These are phyloP conservation scores for Polyporus arcularius DNA, from an alignment of 768 basidiomycete genomes.

Conservation along the genomic window DNA sequence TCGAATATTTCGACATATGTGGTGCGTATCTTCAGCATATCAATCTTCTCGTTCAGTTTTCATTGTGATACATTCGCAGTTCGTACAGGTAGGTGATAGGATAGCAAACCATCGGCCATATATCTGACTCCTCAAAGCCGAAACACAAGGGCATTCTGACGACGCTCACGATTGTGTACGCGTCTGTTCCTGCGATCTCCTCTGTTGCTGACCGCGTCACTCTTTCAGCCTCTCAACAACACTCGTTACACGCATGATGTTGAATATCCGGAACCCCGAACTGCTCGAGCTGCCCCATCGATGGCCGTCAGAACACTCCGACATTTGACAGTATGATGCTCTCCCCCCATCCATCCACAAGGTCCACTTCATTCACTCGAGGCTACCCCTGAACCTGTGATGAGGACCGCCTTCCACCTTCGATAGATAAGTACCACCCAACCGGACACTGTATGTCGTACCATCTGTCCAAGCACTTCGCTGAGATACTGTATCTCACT, in stretches of 20 bases:
- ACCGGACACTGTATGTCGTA: too few species aligned
- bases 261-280: constrained; percentile 11
- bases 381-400: too few species aligned
- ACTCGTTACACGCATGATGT: constrained; percentile 11
- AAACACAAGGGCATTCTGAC: background rate
- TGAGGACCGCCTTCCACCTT: too few species aligned
- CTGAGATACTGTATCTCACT: too few species aligned
- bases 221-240: background rate
- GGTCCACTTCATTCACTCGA: too few species aligned
- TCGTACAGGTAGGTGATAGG: background rate
- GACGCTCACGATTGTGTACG: constrained; percentile 4
- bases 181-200: background rate
- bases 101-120: background rate
- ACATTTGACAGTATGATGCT: too few species aligned
- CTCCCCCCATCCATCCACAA: too few species aligned
- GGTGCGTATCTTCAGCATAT: background rate
- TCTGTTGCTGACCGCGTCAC: background rate
- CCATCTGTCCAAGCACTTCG: too few species aligned
- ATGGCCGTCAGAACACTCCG: background rate
- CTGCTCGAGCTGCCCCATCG: background rate
- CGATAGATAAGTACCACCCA: too few species aligned
- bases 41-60: background rate
- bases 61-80: background rate
- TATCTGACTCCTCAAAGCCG: background rate
- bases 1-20: constrained; percentile 3